These are phyloP conservation scores for Fusarium sulawesiense DNA, from an alignment of 2,329 filamentous ascomycete species.

Conservation along the genomic window DNA sequence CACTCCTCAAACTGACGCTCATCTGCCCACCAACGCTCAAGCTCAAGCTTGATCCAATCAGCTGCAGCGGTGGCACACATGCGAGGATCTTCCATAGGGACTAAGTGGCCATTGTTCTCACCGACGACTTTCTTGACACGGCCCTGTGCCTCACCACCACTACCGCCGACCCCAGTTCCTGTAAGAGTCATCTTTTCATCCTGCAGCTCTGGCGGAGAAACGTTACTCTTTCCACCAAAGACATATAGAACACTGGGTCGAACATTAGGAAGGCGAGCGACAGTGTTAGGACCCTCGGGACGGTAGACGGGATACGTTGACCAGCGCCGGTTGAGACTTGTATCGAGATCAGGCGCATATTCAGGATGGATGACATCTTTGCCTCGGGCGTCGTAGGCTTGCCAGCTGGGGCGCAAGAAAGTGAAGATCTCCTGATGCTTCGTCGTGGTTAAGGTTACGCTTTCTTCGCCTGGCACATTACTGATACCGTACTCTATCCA, in stretches of 20 bases:
- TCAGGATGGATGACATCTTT: slow-evolving; percentile 54
- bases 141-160: slow-evolving; percentile 71
- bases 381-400: slow-evolving; percentile 55
- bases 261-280: slow-evolving; percentile 67
- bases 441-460: slow-evolving; percentile 81
- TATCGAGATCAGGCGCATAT: slow-evolving; percentile 60
- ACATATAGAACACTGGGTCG: slow-evolving; percentile 76
- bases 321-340: slow-evolving; percentile 51
- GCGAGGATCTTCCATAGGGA: slow-evolving; percentile 82
- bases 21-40: slow-evolving; percentile 67
- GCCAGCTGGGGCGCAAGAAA: slow-evolving; percentile 72
- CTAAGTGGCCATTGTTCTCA: slow-evolving; percentile 77
- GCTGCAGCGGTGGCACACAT: slow-evolving; percentile 72
- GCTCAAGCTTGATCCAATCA: slow-evolving; percentile 67
- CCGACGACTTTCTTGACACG: slow-evolving; percentile 75
- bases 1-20: slow-evolving; percentile 68
- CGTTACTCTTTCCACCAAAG: slow-evolving; percentile 69
- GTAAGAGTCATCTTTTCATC: slow-evolving; percentile 72
- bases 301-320: slow-evolving; percentile 71
- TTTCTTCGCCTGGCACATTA: slow-evolving; percentile 60
- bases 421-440: slow-evolving; percentile 85
- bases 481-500: slow-evolving; percentile 76
- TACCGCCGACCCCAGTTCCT: slow-evolving; percentile 74
- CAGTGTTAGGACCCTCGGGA: slow-evolving; percentile 69
- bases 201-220: slow-evolving; percentile 64